Evolutionary conservation across 2,329 filamentous ascomycete genomes (phyloP).

Genomic region (Lithohypha guttulata): DNA sequence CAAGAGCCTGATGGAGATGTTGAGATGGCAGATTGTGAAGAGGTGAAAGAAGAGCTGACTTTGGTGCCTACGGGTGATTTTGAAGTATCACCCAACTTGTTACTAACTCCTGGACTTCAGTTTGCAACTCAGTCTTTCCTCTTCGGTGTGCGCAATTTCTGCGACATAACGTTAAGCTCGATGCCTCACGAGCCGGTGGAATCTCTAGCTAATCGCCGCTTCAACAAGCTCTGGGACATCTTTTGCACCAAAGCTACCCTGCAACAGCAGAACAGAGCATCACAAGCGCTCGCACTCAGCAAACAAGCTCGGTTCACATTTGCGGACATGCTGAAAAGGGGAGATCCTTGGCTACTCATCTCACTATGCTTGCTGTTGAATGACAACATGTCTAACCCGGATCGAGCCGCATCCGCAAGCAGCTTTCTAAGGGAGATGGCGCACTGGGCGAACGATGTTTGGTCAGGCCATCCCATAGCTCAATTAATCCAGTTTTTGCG

Average conservation of each 20-base stretch:
- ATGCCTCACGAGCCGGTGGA: not conserved
- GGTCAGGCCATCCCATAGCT: not conserved
- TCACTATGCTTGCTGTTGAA: conserved; percentile 5
- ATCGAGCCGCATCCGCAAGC: not conserved
- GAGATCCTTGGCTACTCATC: conserved; percentile 5
- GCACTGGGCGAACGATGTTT: not conserved
- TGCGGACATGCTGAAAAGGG: not conserved
- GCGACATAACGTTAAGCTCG: not conserved
- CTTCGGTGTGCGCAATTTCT: conserved; percentile 1
- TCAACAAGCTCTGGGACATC: conserved; percentile 7
- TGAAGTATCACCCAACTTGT: not conserved
- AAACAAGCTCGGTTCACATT: not conserved
- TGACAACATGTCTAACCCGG: not conserved
- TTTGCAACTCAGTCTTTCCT: conserved; percentile 4
- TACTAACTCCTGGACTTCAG: not conserved
- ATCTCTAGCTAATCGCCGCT: not conserved
- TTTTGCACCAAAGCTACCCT: conserved; percentile 4
- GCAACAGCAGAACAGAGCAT: not conserved
- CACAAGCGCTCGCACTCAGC: not conserved
- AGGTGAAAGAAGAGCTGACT: not conserved
- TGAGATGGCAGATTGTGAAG: not conserved
- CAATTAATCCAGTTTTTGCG: not conserved
- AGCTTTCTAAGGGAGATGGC: not conserved
- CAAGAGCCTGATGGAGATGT: not conserved
- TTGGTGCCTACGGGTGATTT: not conserved